Base-by-base conservation (phyloP, 176 grass and related monocot genomes). In the Areca catechu region DNA sequence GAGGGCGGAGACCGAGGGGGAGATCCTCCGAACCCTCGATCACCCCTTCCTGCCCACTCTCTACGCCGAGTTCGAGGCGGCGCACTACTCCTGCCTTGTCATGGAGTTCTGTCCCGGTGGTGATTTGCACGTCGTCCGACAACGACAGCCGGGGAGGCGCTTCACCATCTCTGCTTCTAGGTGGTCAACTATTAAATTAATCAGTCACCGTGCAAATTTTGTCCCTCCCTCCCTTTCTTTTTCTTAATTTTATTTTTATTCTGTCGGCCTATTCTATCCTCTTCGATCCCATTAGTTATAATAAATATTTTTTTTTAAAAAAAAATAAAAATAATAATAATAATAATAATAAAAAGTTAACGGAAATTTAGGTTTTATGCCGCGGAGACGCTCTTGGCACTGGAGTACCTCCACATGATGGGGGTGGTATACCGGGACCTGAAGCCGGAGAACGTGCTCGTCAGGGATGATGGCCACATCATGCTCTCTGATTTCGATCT, bases 41-140 rank as follows among this genome's bases (percentile, higher is more conserved):
- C 90, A 95, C 67, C 90, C 90, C 4, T 95, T 95, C 77, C 55
- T 95, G 15, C 90, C 90, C 2, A 89, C 90, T 7, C 60, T 95
- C 50, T 89, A 95, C 50, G 85, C 90, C 7, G 85, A 95, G 64
- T 95, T 95, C 49, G 85, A 95, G n/a, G 90, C 82, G 0, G 80
- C 85, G 4, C 85, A 95, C 83, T 89, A 89, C 30, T 81, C 90
- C 20, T 95, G 85, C 74, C 80, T 95, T 18, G 84, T 89, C 61
- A 95, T 89, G 85, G 90, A 95, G 90, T 95, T 78, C 76, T 95
- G 90, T 69, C 74, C 82, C 62, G 90, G 90, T 34, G 90, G 85
- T 4, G 90, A 95, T 70, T 66, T 95, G 25, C 90, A 95, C 23
- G 90, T 95, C 17, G 76, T 71, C 24, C 90, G 85, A 24, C 90